phyloP scores from a whole-genome alignment of 106 monocot genomes.

The Cymbidium sinense region DNA sequence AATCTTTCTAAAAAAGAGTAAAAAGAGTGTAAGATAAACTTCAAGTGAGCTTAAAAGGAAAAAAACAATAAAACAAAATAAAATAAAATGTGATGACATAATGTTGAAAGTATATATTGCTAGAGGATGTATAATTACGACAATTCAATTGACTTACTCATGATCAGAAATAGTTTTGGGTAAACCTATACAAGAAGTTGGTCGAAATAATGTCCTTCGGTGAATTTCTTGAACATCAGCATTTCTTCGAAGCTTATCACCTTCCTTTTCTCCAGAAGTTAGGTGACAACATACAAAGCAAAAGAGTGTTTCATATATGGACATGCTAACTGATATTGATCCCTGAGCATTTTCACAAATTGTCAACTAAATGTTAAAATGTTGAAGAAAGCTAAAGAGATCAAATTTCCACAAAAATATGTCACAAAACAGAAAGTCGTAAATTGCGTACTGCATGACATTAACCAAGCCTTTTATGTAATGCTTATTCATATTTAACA shows the following conservation, averaged over 20 bases:
- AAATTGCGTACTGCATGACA: neutral
- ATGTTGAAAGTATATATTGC: neutral
- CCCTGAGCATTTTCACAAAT: constrained; percentile 48
- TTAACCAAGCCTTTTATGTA: neutral
- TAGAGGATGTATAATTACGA: neutral
- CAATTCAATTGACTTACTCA: constrained; percentile 51
- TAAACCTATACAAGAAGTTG: constrained; percentile 20
- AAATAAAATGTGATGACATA: neutral
- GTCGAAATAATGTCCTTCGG: constrained; percentile 54
- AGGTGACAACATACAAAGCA: constrained; percentile 85
- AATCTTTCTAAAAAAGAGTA: constrained; percentile 54
- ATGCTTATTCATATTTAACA: neutral
- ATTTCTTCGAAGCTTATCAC: constrained; percentile 67
- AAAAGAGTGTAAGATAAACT: neutral
- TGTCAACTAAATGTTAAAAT: constrained; percentile 1
- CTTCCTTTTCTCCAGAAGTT: constrained; percentile 68
- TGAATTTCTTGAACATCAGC: constrained; percentile 85
- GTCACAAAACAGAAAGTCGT: neutral
- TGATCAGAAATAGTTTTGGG: constrained; percentile 76
- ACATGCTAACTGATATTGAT: constrained; percentile 90
- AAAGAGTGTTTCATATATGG: constrained; percentile 77
- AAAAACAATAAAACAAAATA: too few relatives aligned
- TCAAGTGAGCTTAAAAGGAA: neutral
- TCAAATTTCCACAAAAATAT: constrained; percentile 1
- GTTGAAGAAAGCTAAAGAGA: neutral